Base-by-base conservation (phyloP, 148 eudicot species). In the Chenopodium album region DNA sequence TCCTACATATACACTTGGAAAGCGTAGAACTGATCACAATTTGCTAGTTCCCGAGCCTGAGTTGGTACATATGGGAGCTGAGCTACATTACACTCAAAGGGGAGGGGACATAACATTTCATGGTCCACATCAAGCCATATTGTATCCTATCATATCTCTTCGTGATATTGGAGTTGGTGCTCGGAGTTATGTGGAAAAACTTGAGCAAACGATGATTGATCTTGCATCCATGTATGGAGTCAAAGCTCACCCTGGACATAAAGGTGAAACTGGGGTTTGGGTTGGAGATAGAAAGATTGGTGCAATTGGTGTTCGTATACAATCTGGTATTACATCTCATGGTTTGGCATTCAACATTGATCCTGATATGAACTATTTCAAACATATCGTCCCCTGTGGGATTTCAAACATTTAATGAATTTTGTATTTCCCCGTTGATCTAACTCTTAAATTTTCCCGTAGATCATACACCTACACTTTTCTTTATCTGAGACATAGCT, bases 311-410 rank as follows among this genome's bases (percentile, higher is more conserved):
- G 98, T 95, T 81, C 88, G 91, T 28, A 92, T 95, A 84, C 93
- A 94, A 44, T 85, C 91, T 56, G 98, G 95, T 83, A 88, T 92
- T 66, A 92, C 94, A 2, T 95, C 93, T 63, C 98, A 95, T 79
- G 98, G 98, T 31, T 77, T 95, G 83, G 97, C 97, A 17, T 95
- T 92, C 69, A 95, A 95, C 83, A 90, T 95, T 31, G 87, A 93
- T 84, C 98, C 97, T 34, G 94, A 95, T 89, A 79, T 93, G 73
- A 80, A 79, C 75, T 93, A 88, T 77, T 95, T 90, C 76, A 88
- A 93, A 88, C 94, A 95, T 80, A 93, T 95, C 76, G 94, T 95
- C 78, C 98, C 98, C 7, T 94, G 98, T 87, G 98, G 98, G 65
- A 92, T 95, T 80, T 88, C 89, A 7, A 66, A 84, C 28, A 65